Evolutionary conservation across 2,329 filamentous ascomycete species (phyloP).

Genomic region (Colletotrichum musicola): DNA sequence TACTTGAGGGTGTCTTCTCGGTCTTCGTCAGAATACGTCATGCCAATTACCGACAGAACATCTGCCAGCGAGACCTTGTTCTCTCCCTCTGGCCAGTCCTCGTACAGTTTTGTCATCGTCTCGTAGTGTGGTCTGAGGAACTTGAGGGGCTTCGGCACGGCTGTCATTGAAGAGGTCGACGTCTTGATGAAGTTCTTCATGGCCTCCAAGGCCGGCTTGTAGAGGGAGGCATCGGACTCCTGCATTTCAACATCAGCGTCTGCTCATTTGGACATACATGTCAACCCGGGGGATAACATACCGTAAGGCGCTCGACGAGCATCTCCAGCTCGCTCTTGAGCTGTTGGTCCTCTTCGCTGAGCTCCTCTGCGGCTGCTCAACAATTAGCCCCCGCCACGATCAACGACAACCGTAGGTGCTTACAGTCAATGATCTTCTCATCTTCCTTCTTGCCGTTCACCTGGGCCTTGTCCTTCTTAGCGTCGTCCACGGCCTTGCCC

Average conservation of each 20-base stretch:
- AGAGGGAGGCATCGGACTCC: slow-evolving; percentile 89
- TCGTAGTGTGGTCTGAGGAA: slow-evolving; percentile 98
- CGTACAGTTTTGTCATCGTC: slow-evolving; percentile 87
- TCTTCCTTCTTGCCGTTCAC: slow-evolving; percentile 84
- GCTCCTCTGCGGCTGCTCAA: slow-evolving; percentile 76
- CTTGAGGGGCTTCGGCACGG: slow-evolving; percentile 97
- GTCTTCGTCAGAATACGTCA: slow-evolving; percentile 98
- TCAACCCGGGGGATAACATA: slow-evolving; percentile 54
- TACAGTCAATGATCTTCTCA: slow-evolving; percentile 64
- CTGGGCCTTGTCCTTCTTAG: slow-evolving; percentile 76
- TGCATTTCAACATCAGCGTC: slow-evolving; percentile 51
- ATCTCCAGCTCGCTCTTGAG: slow-evolving; percentile 98
- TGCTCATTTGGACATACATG: neutral
- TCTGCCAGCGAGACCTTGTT: slow-evolving; percentile 94
- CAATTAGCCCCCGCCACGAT: slow-evolving; percentile 50
- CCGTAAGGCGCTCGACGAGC: slow-evolving; percentile 94
- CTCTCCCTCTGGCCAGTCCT: slow-evolving; percentile 85
- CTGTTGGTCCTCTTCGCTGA: slow-evolving; percentile 98
- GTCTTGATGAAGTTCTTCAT: slow-evolving; percentile 99
- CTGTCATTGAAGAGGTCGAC: slow-evolving; percentile 99
- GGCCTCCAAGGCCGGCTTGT: slow-evolving; percentile 91
- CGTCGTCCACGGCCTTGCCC: slow-evolving; percentile 84
- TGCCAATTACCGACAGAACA: slow-evolving; percentile 95
- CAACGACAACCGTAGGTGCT: slow-evolving; percentile 12
- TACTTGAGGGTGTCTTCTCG: slow-evolving; percentile 97